A percentile compares a stretch with the other conserved stretches of the same genome.
Evolutionary conservation across 1,284 basidiomycete genomes (phyloP).

Genomic region (Trichosporon sp.): DNA sequence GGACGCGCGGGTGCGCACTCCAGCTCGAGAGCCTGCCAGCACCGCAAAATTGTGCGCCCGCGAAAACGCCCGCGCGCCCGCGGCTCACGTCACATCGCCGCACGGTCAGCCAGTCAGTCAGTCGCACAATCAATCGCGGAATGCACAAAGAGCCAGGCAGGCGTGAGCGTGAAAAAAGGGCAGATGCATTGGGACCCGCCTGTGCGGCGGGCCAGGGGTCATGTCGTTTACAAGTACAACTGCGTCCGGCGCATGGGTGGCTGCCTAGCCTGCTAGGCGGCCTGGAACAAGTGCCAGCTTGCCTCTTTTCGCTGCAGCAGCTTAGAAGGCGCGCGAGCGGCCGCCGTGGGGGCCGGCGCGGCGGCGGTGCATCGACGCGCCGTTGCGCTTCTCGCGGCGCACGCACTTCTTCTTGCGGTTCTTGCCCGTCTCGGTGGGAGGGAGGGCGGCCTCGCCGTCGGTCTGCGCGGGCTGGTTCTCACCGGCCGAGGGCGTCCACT

Average conservation of each 20-base stretch:
- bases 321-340: not conserved
- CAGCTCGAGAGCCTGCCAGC: too few species aligned
- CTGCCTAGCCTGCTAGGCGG: not conserved
- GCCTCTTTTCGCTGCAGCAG: not conserved
- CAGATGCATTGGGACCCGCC: not conserved
- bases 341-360: not conserved
- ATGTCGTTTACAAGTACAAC: conserved; percentile 2
- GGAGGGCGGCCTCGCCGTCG: not conserved
- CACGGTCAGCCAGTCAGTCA: not conserved
- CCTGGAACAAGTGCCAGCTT: not conserved
- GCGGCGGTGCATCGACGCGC: not conserved
- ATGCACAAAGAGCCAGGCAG: not conserved
- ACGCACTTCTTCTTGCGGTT: conserved; percentile 7
- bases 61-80: not conserved
- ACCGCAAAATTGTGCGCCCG: not conserved
- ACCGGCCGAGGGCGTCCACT: not conserved
- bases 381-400: conserved; percentile 2
- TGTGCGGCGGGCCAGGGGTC: not conserved
- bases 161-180: not conserved
- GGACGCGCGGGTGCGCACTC: not conserved
- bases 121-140: not conserved
- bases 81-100: not conserved
- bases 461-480: not conserved
- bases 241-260: not conserved
- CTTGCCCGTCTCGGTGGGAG: conserved; percentile 1